Conservation (phyloP, 148 eudicot species). For the Talinum fruticosum region DNA sequence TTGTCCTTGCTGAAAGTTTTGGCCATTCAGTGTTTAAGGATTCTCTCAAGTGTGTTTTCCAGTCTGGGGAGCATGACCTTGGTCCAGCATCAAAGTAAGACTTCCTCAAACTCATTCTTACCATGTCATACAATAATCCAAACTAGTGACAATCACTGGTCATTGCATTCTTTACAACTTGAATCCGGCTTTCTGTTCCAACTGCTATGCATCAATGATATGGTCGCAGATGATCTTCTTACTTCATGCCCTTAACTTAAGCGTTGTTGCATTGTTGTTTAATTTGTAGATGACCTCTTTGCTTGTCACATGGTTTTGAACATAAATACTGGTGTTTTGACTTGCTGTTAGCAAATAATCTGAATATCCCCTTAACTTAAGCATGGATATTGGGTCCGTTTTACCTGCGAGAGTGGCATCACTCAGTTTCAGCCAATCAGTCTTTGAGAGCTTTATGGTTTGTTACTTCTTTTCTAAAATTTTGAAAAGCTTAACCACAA, state of each 20-base stretch:
- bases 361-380: too few species aligned
- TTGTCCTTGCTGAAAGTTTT: constrained; percentile 98
- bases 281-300: not conserved
- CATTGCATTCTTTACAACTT: too few species aligned
- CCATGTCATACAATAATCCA: too few species aligned
- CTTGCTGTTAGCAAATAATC: not conserved
- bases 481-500: too few species aligned
- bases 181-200: too few species aligned
- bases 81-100: constrained; percentile 92
- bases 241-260: not conserved
- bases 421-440: too few species aligned
- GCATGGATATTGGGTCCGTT: too few species aligned
- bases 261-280: not conserved
- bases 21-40: constrained; percentile 97
- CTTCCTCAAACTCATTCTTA: constrained; percentile 7
- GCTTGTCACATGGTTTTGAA: not conserved
- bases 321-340: not conserved
- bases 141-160: too few species aligned
- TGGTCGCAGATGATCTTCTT: not conserved
- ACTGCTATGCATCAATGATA: not conserved
- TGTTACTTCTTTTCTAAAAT: too few species aligned
- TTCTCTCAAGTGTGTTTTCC: constrained; percentile 75
- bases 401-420: too few species aligned
- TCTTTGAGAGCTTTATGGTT: too few species aligned
- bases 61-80: constrained; percentile 76